Evolutionary conservation across 1,139 yeast species (phyloP).

Genomic region (Geotrichum europaeum): DNA sequence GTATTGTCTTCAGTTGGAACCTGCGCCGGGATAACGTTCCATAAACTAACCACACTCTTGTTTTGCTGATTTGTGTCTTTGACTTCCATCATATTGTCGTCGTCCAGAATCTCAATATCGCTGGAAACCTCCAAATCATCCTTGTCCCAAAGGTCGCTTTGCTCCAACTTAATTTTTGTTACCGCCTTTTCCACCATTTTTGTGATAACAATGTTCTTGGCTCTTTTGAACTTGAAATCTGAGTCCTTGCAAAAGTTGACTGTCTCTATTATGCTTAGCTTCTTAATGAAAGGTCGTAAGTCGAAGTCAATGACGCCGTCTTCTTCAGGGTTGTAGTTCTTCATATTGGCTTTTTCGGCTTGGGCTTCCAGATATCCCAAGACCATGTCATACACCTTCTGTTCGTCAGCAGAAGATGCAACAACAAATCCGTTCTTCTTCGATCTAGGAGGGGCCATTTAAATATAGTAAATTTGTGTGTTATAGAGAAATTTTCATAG

Average conservation of each 20-base stretch:
- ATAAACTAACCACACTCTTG: slow-evolving; percentile 64
- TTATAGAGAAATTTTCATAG: neutral
- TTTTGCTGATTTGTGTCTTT: slow-evolving; percentile 53
- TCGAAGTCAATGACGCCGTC: slow-evolving; percentile 15
- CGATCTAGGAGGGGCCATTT: slow-evolving; percentile 13
- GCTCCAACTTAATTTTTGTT: slow-evolving; percentile 37
- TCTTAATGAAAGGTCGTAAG: slow-evolving; percentile 17
- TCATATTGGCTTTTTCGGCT: slow-evolving; percentile 16
- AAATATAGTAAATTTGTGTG: neutral
- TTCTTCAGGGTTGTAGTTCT: slow-evolving; percentile 8
- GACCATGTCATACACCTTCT: slow-evolving; percentile 25
- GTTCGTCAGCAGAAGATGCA: slow-evolving; percentile 6
- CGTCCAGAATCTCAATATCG: slow-evolving; percentile 41
- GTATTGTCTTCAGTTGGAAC: slow-evolving; percentile 16
- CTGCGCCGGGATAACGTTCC: slow-evolving; percentile 42
- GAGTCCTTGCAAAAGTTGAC: slow-evolving; percentile 24
- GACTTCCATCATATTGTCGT: slow-evolving; percentile 53
- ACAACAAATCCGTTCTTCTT: slow-evolving; percentile 6
- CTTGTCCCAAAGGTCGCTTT: slow-evolving; percentile 37
- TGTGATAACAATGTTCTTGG: slow-evolving; percentile 52
- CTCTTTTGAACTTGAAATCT: slow-evolving; percentile 20
- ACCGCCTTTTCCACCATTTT: slow-evolving; percentile 54
- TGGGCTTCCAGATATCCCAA: slow-evolving; percentile 21
- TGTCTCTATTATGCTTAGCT: slow-evolving; percentile 22
- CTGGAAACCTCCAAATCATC: slow-evolving; percentile 34